Base-by-base conservation (phyloP, 2,329 filamentous ascomycete species). In the Nemania sp. region DNA sequence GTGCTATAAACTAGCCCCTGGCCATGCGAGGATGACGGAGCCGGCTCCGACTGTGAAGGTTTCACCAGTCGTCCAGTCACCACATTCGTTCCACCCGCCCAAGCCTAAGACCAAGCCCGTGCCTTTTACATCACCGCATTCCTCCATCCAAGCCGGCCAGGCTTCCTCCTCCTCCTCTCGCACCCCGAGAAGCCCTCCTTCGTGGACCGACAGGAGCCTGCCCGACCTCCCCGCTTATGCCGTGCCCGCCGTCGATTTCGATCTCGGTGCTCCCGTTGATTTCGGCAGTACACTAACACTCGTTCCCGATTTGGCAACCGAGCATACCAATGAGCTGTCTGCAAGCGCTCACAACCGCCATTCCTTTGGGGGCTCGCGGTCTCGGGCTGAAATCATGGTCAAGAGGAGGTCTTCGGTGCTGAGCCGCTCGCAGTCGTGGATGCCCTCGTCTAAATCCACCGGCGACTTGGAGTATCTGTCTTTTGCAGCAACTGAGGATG, bases 381-480 rank as follows among this genome's bases (percentile, higher is more conserved):
- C 49, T 58, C 66, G 61, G 60, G 54, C 60, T 54, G 64, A 64
- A 53, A 67, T 56, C 50, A 64, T 64, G 57, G 66, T 63, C 59
- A 77, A 75, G 66, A 77, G 74, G 60, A 75, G 69, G 57, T 76
- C 78, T 37, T 68, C 80, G 43, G 69, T 80, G 43, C 72, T 78
- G 49, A 78, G 77, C 54, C 74, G 77, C 49, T 77, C 77, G 3
- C 75, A 76, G 52, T 78, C 78, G 54, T 83, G 80, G 81, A 73
- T 83, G 53, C 72, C 75, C 12, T 71, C 71, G 64, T 75, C 77
- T 20, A 79, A 73, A 59, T 73, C 75, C 11, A 64, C 71, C 4
- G 65, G 72, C 33, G 70, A 75, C 49, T 61, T 72, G n/a, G 65
- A 66, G 9, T 64, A 67, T 17, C 61, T 68, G 37, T 51, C 69